Evolutionary conservation across 2,329 filamentous ascomycete genomes (phyloP), one percentile per base, ranked within the genome.

Genomic region (Grosmannia huntii): DNA sequence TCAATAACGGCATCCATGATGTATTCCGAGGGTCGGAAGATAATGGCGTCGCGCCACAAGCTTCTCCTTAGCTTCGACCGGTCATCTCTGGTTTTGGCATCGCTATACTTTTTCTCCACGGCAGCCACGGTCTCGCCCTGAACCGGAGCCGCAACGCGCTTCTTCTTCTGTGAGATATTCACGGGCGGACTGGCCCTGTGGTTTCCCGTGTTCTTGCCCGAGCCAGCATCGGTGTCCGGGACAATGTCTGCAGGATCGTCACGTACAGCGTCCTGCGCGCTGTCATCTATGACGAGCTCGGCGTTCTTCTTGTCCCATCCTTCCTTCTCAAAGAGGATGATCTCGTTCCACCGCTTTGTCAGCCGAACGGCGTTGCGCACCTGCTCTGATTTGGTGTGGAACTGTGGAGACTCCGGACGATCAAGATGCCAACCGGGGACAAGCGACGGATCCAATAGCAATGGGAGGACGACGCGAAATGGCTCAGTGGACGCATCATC

Each of bases 321-420:
- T 0, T 69, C 65, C 55, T 79, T 67, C 19, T 68, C 67, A 7
- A 66, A 67, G n/a, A 70, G 67, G 4, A 82, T 60, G 44, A 67
- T 62, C 5, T 67, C 62, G 61, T 83, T 80, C 80, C 80, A 83
- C 14, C 70, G 68, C 10, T 65, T 65, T 0, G 78, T 78, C 48
- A 84, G 65, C 54, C 74, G 72, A 1, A 75, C 74, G 2, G 79
- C 78, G 60, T 81, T 82, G 59, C 77, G 77, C 63, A 80, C 69
- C 61, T 83, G 75, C 62, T 81, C 78, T 2, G 75, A 71, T 44
- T 71, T 71, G 16, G 69, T 74, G 62, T 79, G 77, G 12, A 76
- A 76, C 16, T 59, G 62, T 1, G 76, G 71, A 1, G 77, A 73
- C 2, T 65, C 57, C 0, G 73, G 72, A 2, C 80, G 73, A 11